A percentile compares a stretch with the other conserved stretches of the same genome.
These are phyloP conservation scores for Magnusiomyces sp. DNA, from an alignment of 1,139 yeast species.

Conservation along the genomic window DNA sequence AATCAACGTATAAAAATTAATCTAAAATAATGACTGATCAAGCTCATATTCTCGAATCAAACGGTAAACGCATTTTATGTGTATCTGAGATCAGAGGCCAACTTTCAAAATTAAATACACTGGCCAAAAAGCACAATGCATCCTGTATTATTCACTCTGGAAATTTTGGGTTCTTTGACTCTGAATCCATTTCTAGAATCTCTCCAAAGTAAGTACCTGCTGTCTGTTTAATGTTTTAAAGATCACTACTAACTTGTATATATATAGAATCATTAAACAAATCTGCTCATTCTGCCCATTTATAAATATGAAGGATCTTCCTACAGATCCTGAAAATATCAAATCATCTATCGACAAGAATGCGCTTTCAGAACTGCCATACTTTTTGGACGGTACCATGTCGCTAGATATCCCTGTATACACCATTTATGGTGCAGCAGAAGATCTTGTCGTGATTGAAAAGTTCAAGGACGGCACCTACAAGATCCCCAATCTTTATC, in stretches of 20 bases:
- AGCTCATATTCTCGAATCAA: not conserved
- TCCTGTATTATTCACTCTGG: constrained; percentile 62
- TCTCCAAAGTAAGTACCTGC: constrained; percentile 21
- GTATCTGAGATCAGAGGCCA: constrained; percentile 51
- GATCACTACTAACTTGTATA: not conserved
- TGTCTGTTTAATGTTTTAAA: too few species aligned
- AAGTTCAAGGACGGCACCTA: constrained; percentile 50
- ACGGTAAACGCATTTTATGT: constrained; percentile 39
- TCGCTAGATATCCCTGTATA: constrained; percentile 57
- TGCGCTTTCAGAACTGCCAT: constrained; percentile 47
- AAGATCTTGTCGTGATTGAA: constrained; percentile 59
- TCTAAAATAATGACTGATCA: not conserved
- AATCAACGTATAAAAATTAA: too few species aligned
- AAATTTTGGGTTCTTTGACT: constrained; percentile 70
- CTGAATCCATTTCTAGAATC: constrained; percentile 46
- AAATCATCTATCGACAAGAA: constrained; percentile 33
- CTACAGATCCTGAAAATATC: constrained; percentile 33
- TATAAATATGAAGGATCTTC: constrained; percentile 39
- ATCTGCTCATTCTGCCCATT: constrained; percentile 63
- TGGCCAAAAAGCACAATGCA: constrained; percentile 41
- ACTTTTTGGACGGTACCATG: constrained; percentile 42
- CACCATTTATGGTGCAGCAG: constrained; percentile 67
- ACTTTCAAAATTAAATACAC: constrained; percentile 39
- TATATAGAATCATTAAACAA: constrained; percentile 39
- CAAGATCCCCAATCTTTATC: constrained; percentile 45